These are phyloP conservation scores for Opeltia flavorubescens DNA, from an alignment of 495 filamentous ascomycete species.

Conservation along the genomic window DNA sequence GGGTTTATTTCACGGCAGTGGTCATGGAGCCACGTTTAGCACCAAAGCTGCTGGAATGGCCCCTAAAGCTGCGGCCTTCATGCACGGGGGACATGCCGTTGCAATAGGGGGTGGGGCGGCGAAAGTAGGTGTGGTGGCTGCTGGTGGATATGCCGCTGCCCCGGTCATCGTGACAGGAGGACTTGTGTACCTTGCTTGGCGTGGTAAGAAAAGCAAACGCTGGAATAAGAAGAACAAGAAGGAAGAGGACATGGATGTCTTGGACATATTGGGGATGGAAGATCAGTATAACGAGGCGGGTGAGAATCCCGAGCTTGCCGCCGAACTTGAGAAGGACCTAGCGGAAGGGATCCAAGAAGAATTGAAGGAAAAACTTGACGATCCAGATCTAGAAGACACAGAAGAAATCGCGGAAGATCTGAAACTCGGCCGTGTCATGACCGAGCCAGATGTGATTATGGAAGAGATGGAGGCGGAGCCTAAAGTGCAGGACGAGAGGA, in stretches of 20 bases:
- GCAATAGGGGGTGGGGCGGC: background rate
- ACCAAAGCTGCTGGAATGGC: no score
- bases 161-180: background rate
- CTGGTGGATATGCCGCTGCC: conserved; percentile 2
- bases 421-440: background rate
- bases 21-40: no score
- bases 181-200: conserved; percentile 1
- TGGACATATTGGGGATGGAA: background rate
- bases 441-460: background rate
- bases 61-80: background rate
- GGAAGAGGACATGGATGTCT: background rate
- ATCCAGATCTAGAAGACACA: background rate
- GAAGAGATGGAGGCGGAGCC: background rate
- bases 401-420: background rate
- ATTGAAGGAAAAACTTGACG: background rate
- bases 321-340: background rate
- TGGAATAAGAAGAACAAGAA: conserved; percentile 1
- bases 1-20: no score
- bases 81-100: conserved; percentile 2
- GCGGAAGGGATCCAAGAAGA: background rate
- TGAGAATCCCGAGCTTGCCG: background rate
- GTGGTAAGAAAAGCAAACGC: background rate
- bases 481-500: no score
- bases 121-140: conserved; percentile 3
- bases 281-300: background rate